Evolutionary conservation across 2,329 filamentous ascomycete genomes (phyloP).

Genomic region (Phaeosphaeriaceae sp.): DNA sequence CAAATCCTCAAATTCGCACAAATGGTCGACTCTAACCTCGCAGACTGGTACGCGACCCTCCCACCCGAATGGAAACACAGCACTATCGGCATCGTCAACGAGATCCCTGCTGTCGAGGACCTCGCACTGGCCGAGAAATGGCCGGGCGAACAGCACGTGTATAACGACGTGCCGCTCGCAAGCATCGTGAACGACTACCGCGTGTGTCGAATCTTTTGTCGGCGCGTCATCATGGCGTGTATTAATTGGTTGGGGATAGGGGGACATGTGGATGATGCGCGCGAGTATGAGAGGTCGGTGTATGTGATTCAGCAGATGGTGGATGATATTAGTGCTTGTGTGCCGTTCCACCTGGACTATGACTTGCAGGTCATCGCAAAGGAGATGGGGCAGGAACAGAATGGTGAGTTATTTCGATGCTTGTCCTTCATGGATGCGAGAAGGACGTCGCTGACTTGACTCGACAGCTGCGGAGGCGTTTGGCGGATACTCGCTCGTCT

Average conservation of each 20-base stretch:
- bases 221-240: conserved; percentile 48
- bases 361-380: conserved; percentile 45
- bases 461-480: conserved; percentile 46
- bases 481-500: conserved; percentile 50
- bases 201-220: conserved; percentile 50
- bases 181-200: conserved; percentile 52
- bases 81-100: conserved; percentile 39
- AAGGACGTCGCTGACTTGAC: conserved; percentile 7
- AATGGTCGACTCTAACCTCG: conserved; percentile 45
- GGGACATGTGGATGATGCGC: conserved; percentile 13
- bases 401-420: conserved; percentile 30
- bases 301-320: conserved; percentile 48
- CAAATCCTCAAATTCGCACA: conserved; percentile 44
- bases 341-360: conserved; percentile 50
- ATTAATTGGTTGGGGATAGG: conserved; percentile 33
- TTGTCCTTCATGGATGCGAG: neutral
- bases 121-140: conserved; percentile 39
- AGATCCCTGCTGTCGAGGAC: conserved; percentile 32
- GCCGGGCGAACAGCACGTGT: conserved; percentile 49
- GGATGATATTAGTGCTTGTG: conserved; percentile 48
- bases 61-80: conserved; percentile 44
- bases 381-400: conserved; percentile 42
- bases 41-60: conserved; percentile 47
- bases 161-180: conserved; percentile 48
- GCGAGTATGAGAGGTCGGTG: conserved; percentile 25